Evolutionary conservation across 257 asterid genomes (phyloP), one percentile per base, ranked within the genome.

Genomic region (Penstemon barbatus): DNA sequence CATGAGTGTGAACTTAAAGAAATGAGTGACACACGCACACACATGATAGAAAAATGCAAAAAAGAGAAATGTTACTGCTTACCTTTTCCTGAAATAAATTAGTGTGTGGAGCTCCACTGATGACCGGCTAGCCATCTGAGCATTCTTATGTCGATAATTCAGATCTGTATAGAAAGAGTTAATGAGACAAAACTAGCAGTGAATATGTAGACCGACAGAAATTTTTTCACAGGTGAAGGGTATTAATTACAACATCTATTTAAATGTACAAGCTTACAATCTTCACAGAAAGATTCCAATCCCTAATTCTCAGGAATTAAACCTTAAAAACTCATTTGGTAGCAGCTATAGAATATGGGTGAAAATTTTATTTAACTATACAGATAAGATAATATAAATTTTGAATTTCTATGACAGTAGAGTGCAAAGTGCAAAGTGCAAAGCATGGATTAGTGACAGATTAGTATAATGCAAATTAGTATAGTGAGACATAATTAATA

Each of bases 81-180:
- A 91, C 99, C 96, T 87, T 38, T 87, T 89, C 80, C 78, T 83
- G 93, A 94, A 94, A 83, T 85, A 94, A 54, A 94, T 84, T 33
- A 85, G 87, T 4, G 99, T 94, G 74, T 94, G 97, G 70, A 94
- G 96, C 90, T 94, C 99, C 5, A 94, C 97, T 25, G 99, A 94
- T 18, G 86, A 92, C 66, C 99, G 87, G 75, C 99, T 84, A 40
- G 99, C 99, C 99, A 90, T 91, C 79, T 94, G 99, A 51, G 99
- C 99, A 80, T 94, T 94, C 75, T 86, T 83, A 73, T 94, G 97
- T 72, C 99, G 97, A 80, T 85, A 88, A 82, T 94, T 94, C 71
- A 94, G 77, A 86, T 91, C 99, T 93, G 87, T 63, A 66, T 54
- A 43, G 66, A 60, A 55, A 57, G 68, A 46, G 54, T 10, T 71